A percentile compares a stretch with the other conserved stretches of the same genome.
phyloP scores from a whole-genome alignment of 352 stramenopile species.

The Phytophthora pini region DNA sequence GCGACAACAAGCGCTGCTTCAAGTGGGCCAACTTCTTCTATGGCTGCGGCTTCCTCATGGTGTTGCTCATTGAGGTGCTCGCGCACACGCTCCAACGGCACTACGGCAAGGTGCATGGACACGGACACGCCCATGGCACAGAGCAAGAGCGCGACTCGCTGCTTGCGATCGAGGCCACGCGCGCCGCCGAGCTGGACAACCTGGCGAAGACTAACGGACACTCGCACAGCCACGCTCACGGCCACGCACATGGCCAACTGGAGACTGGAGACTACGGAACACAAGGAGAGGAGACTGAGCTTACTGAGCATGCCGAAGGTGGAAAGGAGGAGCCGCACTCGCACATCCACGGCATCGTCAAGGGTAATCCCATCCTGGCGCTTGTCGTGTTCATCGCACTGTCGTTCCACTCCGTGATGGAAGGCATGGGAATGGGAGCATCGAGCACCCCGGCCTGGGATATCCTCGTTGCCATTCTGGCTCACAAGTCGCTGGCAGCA shows the following conservation, averaged over 20 bases:
- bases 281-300: constrained; percentile 18
- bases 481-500: constrained; percentile 82
- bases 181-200: constrained; percentile 17
- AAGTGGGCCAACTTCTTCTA: constrained; percentile 87
- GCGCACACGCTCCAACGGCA: constrained; percentile 65
- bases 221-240: constrained; percentile 15
- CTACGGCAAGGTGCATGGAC: constrained; percentile 36
- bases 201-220: constrained; percentile 12
- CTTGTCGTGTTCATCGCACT: constrained; percentile 82
- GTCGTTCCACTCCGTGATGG: constrained; percentile 88
- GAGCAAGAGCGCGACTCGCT: constrained; percentile 37
- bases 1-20: constrained; percentile 59
- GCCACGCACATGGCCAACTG: constrained; percentile 12
- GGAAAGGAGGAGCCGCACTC: constrained; percentile 46
- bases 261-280: constrained; percentile 39
- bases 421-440: constrained; percentile 84
- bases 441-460: constrained; percentile 68
- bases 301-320: constrained; percentile 3
- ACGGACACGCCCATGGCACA: constrained; percentile 18
- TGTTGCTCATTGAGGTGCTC: constrained; percentile 77
- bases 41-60: constrained; percentile 71
- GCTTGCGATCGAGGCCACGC: constrained; percentile 25
- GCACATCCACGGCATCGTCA: constrained; percentile 71
- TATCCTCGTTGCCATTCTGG: constrained; percentile 80
- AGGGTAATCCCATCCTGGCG: constrained; percentile 64